Evolutionary conservation across 2,329 filamentous ascomycete genomes (phyloP), one percentile per base, ranked within the genome.

Genomic region (Fusarium brevicatenulatum): DNA sequence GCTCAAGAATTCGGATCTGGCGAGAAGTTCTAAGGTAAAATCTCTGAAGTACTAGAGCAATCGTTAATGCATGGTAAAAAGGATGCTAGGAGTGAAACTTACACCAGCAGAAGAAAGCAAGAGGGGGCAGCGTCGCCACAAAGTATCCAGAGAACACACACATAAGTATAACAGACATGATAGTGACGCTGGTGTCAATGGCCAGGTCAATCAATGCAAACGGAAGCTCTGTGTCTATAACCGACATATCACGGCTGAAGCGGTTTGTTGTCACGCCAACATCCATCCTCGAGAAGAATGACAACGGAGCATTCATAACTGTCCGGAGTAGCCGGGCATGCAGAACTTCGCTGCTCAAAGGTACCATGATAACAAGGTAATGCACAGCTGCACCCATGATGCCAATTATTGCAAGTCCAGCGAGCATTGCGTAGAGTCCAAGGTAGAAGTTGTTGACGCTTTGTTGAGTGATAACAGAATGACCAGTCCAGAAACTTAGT

Each of bases 221-320:
- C 3, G 82, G 79, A 11, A 83, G 73, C 56, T 82, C 78, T 5
- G 73, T 77, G 37, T 83, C 81, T 28, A 83, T 76, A 0, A 83
- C 73, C 2, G 76, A 77, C 65, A 83, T 76, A 37, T 85, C 83
- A 44, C 83, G 82, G 16, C 80, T 82, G 66, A 84, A 85, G 23
- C 82, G 76, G 32, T 83, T 84, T 13, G 80, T 79, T 32, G 81
- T 78, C 23, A 78, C 74, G 10, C 83, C 83, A 4, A 75, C 73
- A 57, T 84, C 82, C 1, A 80, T 83, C 2, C 59, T 73, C 1
- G 80, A 80, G 58, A 83, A 82, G 66, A 84, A 83, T 4, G 70
- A 71, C n/a, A 84, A 61, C 2, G 82, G 81, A 2, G 82, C 82
- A 19, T 68, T 44, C 21, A 71, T 63, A 1, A 70, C 57, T 23